phyloP scores from a whole-genome alignment of 2,329 filamentous ascomycete species.

The Blastomyces emzantsi region DNA sequence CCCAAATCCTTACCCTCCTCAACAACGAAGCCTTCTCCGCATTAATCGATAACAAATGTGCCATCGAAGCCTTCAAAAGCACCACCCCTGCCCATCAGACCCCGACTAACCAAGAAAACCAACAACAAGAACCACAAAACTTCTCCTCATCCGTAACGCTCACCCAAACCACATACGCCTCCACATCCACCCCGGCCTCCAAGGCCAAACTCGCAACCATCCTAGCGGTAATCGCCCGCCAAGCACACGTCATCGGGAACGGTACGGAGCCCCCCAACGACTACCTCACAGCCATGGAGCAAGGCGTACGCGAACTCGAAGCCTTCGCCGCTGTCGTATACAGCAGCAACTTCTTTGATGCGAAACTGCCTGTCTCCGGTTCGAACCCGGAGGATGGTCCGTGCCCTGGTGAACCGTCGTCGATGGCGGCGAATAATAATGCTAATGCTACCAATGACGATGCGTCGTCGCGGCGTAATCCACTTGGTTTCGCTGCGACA shows the following conservation, averaged over 20 bases:
- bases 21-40: slow-evolving; percentile 81
- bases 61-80: slow-evolving; percentile 64
- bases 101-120: slow-evolving; percentile 29
- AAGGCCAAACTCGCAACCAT: slow-evolving; percentile 77
- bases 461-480: background rate
- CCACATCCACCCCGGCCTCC: slow-evolving; percentile 16
- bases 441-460: background rate
- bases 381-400: background rate
- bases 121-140: slow-evolving; percentile 34
- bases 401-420: background rate
- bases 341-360: slow-evolving; percentile 37
- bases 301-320: slow-evolving; percentile 40
- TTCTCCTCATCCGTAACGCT: slow-evolving; percentile 38
- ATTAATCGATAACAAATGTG: slow-evolving; percentile 73
- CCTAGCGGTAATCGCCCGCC: slow-evolving; percentile 78
- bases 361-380: slow-evolving; percentile 10
- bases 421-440: background rate
- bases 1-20: slow-evolving; percentile 73
- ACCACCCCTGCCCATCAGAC: slow-evolving; percentile 17
- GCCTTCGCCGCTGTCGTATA: slow-evolving; percentile 43
- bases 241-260: slow-evolving; percentile 81
- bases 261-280: slow-evolving; percentile 44
- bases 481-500: background rate
- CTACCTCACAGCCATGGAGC: slow-evolving; percentile 38
- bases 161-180: slow-evolving; percentile 20